Percentiles rank a stretch among this genome's conserved stretches.
Conservation (phyloP, 1,284 basidiomycete genomes). For the Ustilago cynodontis region DNA sequence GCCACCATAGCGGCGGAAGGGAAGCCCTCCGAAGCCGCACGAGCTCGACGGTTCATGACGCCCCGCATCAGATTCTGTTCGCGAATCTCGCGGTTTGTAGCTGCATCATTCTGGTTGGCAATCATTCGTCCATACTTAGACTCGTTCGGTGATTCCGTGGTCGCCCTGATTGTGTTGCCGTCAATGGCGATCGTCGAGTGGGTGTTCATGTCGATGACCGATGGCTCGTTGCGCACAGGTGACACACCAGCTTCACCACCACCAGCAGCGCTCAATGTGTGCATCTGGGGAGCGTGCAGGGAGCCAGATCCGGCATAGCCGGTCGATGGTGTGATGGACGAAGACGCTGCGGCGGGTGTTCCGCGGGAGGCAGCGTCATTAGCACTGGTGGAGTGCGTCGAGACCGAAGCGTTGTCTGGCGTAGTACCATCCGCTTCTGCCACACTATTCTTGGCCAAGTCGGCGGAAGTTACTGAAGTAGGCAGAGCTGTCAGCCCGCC, state of each 20-base stretch:
- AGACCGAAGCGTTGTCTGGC: slow-evolving; percentile 38
- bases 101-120: slow-evolving; percentile 29
- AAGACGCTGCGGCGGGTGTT: slow-evolving; percentile 14
- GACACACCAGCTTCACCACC: slow-evolving; percentile 13
- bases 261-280: background rate
- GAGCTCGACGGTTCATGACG: slow-evolving; percentile 32
- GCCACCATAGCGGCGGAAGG: slow-evolving; percentile 19
- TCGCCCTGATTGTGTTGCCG: slow-evolving; percentile 11
- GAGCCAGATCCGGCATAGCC: slow-evolving; percentile 20
- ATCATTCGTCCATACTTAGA: slow-evolving; percentile 38
- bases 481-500: slow-evolving; percentile 13
- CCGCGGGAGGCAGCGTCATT: slow-evolving; percentile 29
- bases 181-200: slow-evolving; percentile 5
- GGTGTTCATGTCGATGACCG: slow-evolving; percentile 4
- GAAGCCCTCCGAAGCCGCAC: slow-evolving; percentile 48
- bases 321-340: slow-evolving; percentile 29
- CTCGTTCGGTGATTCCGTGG: slow-evolving; percentile 45
- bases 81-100: slow-evolving; percentile 23
- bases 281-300: slow-evolving; percentile 3
- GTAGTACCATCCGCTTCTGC: slow-evolving; percentile 15
- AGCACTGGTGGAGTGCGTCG: slow-evolving; percentile 41
- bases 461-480: slow-evolving; percentile 13
- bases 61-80: slow-evolving; percentile 43
- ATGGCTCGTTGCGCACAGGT: slow-evolving; percentile 17
- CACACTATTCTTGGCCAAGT: slow-evolving; percentile 14